Percentiles rank a stretch among this genome's conserved stretches.
phyloP scores from a whole-genome alignment of 257 asterid species.

The Capsicum pubescens region DNA sequence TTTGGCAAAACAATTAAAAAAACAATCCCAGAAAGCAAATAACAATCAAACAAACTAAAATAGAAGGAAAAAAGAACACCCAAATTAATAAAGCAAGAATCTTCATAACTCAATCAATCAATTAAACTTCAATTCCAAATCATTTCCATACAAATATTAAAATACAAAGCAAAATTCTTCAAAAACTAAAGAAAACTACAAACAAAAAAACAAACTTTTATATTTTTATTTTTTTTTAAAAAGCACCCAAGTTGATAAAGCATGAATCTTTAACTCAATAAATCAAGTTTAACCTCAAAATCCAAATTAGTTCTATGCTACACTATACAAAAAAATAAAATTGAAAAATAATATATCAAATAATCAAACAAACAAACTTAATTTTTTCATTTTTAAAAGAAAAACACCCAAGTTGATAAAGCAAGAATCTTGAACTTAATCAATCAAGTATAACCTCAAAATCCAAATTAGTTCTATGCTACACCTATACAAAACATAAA shows the following conservation, averaged over 20 bases:
- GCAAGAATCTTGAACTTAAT: neutral
- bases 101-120: conserved; percentile 2
- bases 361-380: neutral
- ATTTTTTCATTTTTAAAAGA: too few species aligned
- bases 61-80: neutral
- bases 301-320: neutral
- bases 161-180: too few species aligned
- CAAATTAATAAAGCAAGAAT: neutral
- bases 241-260: neutral
- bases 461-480: neutral
- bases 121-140: too few species aligned
- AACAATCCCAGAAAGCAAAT: neutral
- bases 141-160: too few species aligned
- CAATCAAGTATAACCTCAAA: neutral
- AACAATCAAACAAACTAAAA: neutral
- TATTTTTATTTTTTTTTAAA: too few species aligned
- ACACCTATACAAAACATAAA: neutral
- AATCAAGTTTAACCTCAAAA: neutral
- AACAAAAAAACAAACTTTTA: too few species aligned
- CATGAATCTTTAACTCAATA: neutral
- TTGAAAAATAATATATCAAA: neutral
- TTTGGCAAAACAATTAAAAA: neutral
- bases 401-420: neutral
- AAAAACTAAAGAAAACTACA: too few species aligned
- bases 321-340: neutral